Evolutionary conservation across 1,139 yeast species (phyloP).

Genomic region (Protomyces inundatus): DNA sequence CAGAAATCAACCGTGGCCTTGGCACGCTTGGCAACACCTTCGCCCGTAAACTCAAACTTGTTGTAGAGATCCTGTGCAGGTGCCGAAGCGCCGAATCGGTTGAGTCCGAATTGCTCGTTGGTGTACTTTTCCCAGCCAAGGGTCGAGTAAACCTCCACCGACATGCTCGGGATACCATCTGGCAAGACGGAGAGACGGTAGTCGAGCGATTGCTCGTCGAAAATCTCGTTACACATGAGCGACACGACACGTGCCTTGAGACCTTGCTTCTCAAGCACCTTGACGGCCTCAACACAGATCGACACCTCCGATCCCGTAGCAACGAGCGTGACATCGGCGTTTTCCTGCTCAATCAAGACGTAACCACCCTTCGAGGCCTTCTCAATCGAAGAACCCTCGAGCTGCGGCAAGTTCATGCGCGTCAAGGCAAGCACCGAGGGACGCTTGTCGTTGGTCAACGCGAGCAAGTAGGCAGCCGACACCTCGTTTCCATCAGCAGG

Average conservation of each 20-base stretch:
- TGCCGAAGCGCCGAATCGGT: slow-evolving; percentile 97
- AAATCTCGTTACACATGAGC: slow-evolving; percentile 86
- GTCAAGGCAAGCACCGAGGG: slow-evolving; percentile 90
- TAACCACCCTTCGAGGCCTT: slow-evolving; percentile 96
- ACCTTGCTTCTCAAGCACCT: slow-evolving; percentile 61
- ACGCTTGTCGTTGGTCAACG: slow-evolving; percentile 64
- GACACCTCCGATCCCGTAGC: slow-evolving; percentile 96
- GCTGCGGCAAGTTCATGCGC: slow-evolving; percentile 96
- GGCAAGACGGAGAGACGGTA: slow-evolving; percentile 86
- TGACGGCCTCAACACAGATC: slow-evolving; percentile 74
- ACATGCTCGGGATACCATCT: slow-evolving; percentile 86
- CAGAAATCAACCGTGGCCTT: slow-evolving; percentile 72
- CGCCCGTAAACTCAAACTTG: slow-evolving; percentile 85
- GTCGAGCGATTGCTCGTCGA: slow-evolving; percentile 73
- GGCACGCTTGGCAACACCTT: slow-evolving; percentile 86
- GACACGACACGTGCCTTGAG: slow-evolving; percentile 79
- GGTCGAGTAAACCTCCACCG: slow-evolving; percentile 90
- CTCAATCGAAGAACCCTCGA: slow-evolving; percentile 87
- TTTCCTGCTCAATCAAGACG: slow-evolving; percentile 53
- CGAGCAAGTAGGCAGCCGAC: slow-evolving; percentile 88
- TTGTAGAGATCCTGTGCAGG: slow-evolving; percentile 79
- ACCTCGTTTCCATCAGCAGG: slow-evolving; percentile 99
- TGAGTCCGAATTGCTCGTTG: slow-evolving; percentile 93
- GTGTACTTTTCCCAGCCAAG: slow-evolving; percentile 93
- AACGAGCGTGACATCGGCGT: slow-evolving; percentile 72